Evolutionary conservation across 202 grass and related monocot genomes (phyloP), one percentile per base, ranked within the genome.

Genomic region (Schoenoplectus tabernaemontani): DNA sequence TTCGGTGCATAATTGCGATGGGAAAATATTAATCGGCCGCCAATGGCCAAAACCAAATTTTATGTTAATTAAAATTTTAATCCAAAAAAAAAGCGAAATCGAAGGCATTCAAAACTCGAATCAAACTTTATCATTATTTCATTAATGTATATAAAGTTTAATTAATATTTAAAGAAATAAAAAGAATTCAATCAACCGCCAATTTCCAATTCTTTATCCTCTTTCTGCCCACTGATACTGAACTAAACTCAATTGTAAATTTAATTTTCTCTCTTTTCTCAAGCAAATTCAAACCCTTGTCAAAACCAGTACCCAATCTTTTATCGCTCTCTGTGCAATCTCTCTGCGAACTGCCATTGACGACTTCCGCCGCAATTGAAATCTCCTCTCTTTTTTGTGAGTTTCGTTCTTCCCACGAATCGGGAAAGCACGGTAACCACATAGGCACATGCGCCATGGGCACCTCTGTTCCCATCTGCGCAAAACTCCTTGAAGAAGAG

Each of bases 341-440:
- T 26, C 15, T 43, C 28, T 30, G 44, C 20, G 17, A 15, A 57
- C 33, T 42, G 13, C 42, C 51, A 47, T 85, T 59, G 13, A 48
- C 64, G n/a, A 68, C 79, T 41, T 47, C 43, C 24, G 56, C 54
- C 34, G 46, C 63, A 0, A 16, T 64, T 1, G 41, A 36, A 54
- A 2, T 81, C 19, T 81, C 75, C 32, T 34, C 63, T 15, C 5
- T 9, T 61, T 77, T 68, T 57, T 84, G 57, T 9, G 33, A 51
- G 38, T 8, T 54, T 59, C 17, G 56, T 7, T 64, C 54, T 19
- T 28, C 47, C 33, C 22, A 37, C 4, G 46, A 57, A 30, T 83
- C 50, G 0, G 87, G 89, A 69, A 97, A 93, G 86, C 89, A 81
- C 2, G 82, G 73, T 56, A 93, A 76, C 89, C 86, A 97, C 54